Evolutionary conservation across 768 basidiomycete species (phyloP).

Genomic region (Pholiota conissans): DNA sequence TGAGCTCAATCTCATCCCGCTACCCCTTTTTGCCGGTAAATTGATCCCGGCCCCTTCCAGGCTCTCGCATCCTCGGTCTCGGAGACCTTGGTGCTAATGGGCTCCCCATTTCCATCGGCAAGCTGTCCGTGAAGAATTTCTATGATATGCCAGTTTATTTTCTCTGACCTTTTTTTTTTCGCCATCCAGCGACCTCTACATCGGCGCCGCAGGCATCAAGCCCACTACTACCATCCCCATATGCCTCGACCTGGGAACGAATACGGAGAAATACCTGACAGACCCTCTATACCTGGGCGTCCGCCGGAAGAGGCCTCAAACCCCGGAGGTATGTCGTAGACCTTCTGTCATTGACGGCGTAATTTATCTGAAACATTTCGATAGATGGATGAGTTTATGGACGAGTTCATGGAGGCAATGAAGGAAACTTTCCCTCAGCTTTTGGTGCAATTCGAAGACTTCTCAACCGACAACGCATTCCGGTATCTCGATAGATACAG

Average conservation of each 20-base stretch:
- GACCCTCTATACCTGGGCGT: slow-evolving; percentile 80
- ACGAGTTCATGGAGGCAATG: slow-evolving; percentile 74
- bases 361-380: slow-evolving; percentile 4
- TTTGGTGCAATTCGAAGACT: slow-evolving; percentile 77
- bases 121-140: slow-evolving; percentile 46
- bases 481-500: slow-evolving; percentile 67
- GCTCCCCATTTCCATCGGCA: slow-evolving; percentile 68
- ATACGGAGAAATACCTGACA: slow-evolving; percentile 61
- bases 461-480: slow-evolving; percentile 80
- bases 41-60: slow-evolving; percentile 27
- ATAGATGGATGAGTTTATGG: slow-evolving; percentile 74
- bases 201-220: slow-evolving; percentile 68
- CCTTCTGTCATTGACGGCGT: not conserved
- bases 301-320: slow-evolving; percentile 49
- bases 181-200: slow-evolving; percentile 55
- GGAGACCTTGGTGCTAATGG: slow-evolving; percentile 50
- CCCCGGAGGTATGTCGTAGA: slow-evolving; percentile 36
- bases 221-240: slow-evolving; percentile 61
- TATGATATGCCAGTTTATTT: not conserved
- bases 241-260: slow-evolving; percentile 75
- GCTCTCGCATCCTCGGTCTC: slow-evolving; percentile 74
- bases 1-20: slow-evolving; percentile 14
- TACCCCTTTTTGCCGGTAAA: slow-evolving; percentile 12
- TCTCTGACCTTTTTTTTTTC: not conserved
- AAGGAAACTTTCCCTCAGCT: slow-evolving; percentile 61